These are phyloP conservation scores for Cutaneotrichosporon arboriforme DNA, from an alignment of 1,284 basidiomycete genomes.

Conservation along the genomic window DNA sequence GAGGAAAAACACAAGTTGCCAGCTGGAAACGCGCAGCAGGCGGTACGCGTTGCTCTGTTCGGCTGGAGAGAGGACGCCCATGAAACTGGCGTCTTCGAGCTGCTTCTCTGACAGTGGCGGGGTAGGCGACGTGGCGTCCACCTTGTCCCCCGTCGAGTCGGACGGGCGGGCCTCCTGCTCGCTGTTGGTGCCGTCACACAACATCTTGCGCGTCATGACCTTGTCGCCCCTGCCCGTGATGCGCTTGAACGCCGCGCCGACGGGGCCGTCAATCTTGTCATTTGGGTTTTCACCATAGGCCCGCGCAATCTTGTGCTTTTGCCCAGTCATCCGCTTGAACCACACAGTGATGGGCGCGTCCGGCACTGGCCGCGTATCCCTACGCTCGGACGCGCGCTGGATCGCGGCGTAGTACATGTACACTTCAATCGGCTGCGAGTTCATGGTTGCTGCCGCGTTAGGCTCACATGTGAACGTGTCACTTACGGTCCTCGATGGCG, in stretches of 20 bases:
- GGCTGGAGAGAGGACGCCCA: not conserved
- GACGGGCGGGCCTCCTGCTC: not conserved
- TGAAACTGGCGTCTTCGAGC: not conserved
- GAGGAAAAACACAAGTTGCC: constrained; percentile 22
- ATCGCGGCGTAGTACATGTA: constrained; percentile 18
- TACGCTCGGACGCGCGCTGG: constrained; percentile 14
- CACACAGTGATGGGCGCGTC: constrained; percentile 13
- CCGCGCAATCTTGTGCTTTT: constrained; percentile 1
- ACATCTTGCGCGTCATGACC: not conserved
- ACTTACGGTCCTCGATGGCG: constrained; percentile 14
- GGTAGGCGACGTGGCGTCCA: too few relatives aligned
- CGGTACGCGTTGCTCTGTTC: constrained; percentile 8
- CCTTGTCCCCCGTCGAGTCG: too few relatives aligned
- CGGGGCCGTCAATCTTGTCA: not conserved
- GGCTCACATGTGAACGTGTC: not conserved
- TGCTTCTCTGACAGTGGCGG: constrained; percentile 1
- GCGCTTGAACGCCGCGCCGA: not conserved
- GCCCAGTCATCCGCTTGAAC: constrained; percentile 8
- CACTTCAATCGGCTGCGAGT: constrained; percentile 16
- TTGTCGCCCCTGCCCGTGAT: not conserved
- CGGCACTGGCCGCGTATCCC: constrained; percentile 17
- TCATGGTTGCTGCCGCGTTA: constrained; percentile 9
- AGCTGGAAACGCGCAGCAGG: constrained; percentile 14
- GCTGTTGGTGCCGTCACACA: too few relatives aligned
- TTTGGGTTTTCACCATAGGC: not conserved